Evolutionary conservation across 2,329 filamentous ascomycete genomes (phyloP), one percentile per base, ranked within the genome.

Genomic region (Diaporthe nobilis): DNA sequence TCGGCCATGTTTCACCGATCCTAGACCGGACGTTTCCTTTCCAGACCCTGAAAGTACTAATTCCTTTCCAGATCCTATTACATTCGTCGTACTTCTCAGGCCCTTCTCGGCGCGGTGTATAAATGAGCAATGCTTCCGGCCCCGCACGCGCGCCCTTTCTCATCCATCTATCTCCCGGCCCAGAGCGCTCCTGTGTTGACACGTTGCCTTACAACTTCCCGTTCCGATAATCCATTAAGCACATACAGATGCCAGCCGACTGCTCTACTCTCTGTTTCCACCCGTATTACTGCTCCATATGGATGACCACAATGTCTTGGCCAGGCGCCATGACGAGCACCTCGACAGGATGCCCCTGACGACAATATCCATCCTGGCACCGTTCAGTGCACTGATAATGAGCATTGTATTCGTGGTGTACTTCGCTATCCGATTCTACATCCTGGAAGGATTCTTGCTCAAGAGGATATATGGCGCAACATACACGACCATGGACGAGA

Each of bases 401-500:
- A 70, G 51, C 42, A 74, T 74, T 13, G n/a, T 53, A 9, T 68
- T 74, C 8, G 63, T 74, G 12, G 17, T 74, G 20, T 55, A 70
- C 39, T 74, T 74, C 37, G 7, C 37, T 8, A 12, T 74, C 2
- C 39, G 72, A 3, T 60, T 74, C 53, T 74, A 70, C 51, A 1
- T 74, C 13, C 49, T 74, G 49, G 72, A 74, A 28, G 28, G 53
- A 13, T 49, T 53, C 42, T 20, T 74, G n/a, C 28, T 74, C 22
- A 55, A 25, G 37, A 55, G 53, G n/a, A 28, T 74, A 5, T 74
- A 74, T n/a, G 72, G 72, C 39, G 12, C 39, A 25, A 74, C 39
- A 15, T 74, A 74, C 53, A 70, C 72, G 17, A 49, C 12, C 10
- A 74, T 74, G 72, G 60, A 70, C 22, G 72, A 74, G 31, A 49